Evolutionary conservation across 805 yeast species (phyloP), one percentile per base, ranked within the genome.

Genomic region (Yamadazyma laniorum): DNA sequence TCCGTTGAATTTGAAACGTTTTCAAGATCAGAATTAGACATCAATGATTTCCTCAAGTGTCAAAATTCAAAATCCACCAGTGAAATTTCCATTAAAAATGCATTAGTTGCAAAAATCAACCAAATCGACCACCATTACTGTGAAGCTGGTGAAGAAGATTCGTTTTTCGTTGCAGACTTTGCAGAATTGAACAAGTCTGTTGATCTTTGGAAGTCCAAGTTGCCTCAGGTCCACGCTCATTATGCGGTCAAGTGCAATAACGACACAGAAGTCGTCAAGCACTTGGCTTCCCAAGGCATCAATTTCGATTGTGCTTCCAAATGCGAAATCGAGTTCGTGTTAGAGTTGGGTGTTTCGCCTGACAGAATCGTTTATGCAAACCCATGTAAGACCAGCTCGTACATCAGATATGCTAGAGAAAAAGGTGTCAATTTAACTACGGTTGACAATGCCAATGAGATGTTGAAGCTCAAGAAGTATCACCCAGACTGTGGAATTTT

Each of bases 181-280:
- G 87, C 85, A 19, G 82, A 83, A 52, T 74, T 93, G 25, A 68
- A 67, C 43, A 72, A 81, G 41, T 72, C 88, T 38, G 72, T 72
- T 43, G 45, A 60, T n/a, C 65, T 77, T 28, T 91, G 98, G 97
- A 55, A 58, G 19, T 35, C 49, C 16, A 58, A 67, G 27, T 69
- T 91, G 52, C 95, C 96, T 15, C 67, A 80, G 30, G 82, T 91
- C 25, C 74, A 76, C 40, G 96, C 97, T n/a, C 82, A 75, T 55
- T 91, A 90, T 62, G 99, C 99, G 14, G 93, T 91, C 50, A 91
- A 91, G 64, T 91, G 98, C 67, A 91, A 91, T 68, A 84, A 89
- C 26, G 81, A 88, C 56, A 50, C 65, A 5, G 65, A 65, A 39
- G 79, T 91, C 9, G 58, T 91, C 46, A 55, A 64, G 34, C 59